Conservation (phyloP, 495 filamentous ascomycete genomes). For the Aspergillus cavernicola region DNA sequence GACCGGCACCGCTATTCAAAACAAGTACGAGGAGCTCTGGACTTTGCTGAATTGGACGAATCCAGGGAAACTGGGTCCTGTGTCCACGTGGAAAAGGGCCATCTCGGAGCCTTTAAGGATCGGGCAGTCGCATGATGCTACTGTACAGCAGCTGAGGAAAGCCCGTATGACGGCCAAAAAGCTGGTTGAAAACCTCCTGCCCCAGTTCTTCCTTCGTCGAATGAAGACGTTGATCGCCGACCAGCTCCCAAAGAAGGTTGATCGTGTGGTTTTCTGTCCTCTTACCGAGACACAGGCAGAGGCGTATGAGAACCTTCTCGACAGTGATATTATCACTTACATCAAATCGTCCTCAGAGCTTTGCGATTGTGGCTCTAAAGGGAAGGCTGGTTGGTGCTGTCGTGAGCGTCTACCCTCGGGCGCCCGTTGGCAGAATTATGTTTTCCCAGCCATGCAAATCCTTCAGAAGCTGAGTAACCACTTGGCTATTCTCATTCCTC, state of each 20-base stretch:
- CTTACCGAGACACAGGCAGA: conserved; percentile 77
- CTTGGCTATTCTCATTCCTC: conserved; percentile 81
- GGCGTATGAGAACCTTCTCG: conserved; percentile 79
- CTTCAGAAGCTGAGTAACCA: conserved; percentile 91
- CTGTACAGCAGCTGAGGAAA: conserved; percentile 70
- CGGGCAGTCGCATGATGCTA: conserved; percentile 94
- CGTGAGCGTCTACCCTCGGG: conserved; percentile 53
- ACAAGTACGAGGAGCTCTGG: conserved; percentile 97
- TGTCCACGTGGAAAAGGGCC: conserved; percentile 69
- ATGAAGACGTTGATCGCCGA: conserved; percentile 92
- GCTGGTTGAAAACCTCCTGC: conserved; percentile 83
- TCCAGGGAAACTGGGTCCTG: conserved; percentile 78
- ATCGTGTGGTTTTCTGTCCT: conserved; percentile 92
- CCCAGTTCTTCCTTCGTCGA: conserved; percentile 85
- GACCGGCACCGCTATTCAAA: conserved; percentile 96
- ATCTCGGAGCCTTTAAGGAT: conserved; percentile 77
- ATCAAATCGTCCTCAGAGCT: conserved; percentile 62
- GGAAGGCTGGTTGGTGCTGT: conserved; percentile 83
- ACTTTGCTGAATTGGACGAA: conserved; percentile 96
- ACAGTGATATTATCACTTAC: conserved; percentile 64
- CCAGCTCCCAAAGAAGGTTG: conserved; percentile 93
- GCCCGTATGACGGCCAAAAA: conserved; percentile 81
- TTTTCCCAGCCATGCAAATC: conserved; percentile 80
- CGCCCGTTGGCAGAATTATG: conserved; percentile 67
- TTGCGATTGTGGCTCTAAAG: conserved; percentile 68